These are phyloP conservation scores for Pseudozyma tsukubaensis DNA, from an alignment of 1,284 basidiomycete species.

Conservation along the genomic window DNA sequence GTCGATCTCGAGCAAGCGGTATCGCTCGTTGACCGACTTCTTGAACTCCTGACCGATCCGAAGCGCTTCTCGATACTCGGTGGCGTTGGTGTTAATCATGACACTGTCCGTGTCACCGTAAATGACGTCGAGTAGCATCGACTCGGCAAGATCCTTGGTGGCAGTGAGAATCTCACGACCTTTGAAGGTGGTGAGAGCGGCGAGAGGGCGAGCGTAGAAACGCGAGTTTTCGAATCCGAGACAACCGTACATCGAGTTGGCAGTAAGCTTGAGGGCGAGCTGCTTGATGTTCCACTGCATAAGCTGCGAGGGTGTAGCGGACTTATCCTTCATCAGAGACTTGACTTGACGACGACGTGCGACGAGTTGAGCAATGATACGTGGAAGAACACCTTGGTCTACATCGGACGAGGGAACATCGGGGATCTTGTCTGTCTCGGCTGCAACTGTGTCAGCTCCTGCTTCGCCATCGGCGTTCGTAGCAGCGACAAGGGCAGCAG, in stretches of 20 bases:
- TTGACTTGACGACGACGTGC: slow-evolving; percentile 90
- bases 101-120: slow-evolving; percentile 99
- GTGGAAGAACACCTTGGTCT: slow-evolving; percentile 87
- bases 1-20: slow-evolving; percentile 95
- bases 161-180: slow-evolving; percentile 96
- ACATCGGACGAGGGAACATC: slow-evolving; percentile 83
- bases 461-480: slow-evolving; percentile 15
- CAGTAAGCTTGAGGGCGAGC: slow-evolving; percentile 95
- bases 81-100: slow-evolving; percentile 96
- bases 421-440: slow-evolving; percentile 78
- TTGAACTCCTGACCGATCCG: slow-evolving; percentile 93
- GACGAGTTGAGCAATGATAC: slow-evolving; percentile 94
- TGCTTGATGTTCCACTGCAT: slow-evolving; percentile 96
- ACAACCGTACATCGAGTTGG: slow-evolving; percentile 99
- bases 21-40: slow-evolving; percentile 93
- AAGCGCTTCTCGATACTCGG: slow-evolving; percentile 85
- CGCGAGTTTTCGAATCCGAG: slow-evolving; percentile 96
- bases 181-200: slow-evolving; percentile 96
- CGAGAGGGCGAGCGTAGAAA: slow-evolving; percentile 96
- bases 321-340: slow-evolving; percentile 91
- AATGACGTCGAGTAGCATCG: slow-evolving; percentile 89
- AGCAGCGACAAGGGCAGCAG: slow-evolving; percentile 5
- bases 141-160: slow-evolving; percentile 91
- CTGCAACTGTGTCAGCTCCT: slow-evolving; percentile 21
- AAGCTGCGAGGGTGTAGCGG: slow-evolving; percentile 79